These are phyloP conservation scores for Amaranthus cruentus DNA, from an alignment of 148 eudicot species.

Conservation along the genomic window DNA sequence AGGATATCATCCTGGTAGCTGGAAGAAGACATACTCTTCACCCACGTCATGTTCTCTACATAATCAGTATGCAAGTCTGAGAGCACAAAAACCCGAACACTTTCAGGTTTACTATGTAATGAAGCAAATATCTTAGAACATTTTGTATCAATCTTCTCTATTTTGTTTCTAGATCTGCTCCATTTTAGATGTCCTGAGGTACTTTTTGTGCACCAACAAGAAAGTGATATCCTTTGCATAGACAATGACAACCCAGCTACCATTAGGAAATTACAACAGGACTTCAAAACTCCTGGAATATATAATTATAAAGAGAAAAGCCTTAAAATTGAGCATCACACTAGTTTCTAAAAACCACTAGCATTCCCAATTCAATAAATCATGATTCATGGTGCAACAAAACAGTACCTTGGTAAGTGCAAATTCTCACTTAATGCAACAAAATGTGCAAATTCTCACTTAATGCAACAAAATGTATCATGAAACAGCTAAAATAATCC, in stretches of 20 bases:
- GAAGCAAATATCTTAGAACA: slow-evolving; percentile 25
- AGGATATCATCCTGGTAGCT: slow-evolving; percentile 40
- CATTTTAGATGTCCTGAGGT: slow-evolving; percentile 7
- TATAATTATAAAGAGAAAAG: not conserved
- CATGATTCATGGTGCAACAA: not conserved
- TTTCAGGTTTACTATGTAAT: slow-evolving; percentile 14
- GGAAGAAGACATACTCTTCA: slow-evolving; percentile 33
- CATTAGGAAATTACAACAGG: slow-evolving; percentile 20
- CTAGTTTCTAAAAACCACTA: not conserved
- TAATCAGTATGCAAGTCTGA: slow-evolving; percentile 74
- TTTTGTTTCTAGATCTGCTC: slow-evolving; percentile 16
- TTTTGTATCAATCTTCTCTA: slow-evolving; percentile 14
- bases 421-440: not conserved
- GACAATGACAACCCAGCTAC: slow-evolving; percentile 26
- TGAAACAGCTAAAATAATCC: not conserved
- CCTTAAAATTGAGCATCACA: not conserved
- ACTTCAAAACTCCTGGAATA: slow-evolving; percentile 6
- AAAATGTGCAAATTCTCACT: not conserved
- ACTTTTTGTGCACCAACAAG: slow-evolving; percentile 13
- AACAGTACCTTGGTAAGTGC: not conserved
- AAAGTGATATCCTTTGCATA: slow-evolving; percentile 20
- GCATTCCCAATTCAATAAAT: not conserved
- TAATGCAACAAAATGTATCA: not conserved
- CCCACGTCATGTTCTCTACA: slow-evolving; percentile 64
- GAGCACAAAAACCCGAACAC: slow-evolving; percentile 44